These are phyloP conservation scores for Tripidium arundinaceum DNA, from an alignment of 202 grass and related monocot genomes.

Conservation along the genomic window DNA sequence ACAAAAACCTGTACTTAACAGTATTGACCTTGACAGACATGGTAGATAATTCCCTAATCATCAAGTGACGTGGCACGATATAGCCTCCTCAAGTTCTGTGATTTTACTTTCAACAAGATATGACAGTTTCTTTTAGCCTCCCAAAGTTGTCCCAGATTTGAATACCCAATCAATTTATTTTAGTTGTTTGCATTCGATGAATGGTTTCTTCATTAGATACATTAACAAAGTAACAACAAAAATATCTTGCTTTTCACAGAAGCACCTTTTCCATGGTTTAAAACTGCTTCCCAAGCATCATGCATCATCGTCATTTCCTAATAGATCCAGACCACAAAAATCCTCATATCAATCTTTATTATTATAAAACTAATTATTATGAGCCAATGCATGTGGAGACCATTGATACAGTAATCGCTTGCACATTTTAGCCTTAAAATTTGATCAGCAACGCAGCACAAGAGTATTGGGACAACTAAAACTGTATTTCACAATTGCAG, in stretches of 20 bases:
- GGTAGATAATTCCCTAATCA: neutral
- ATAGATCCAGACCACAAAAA: conserved; percentile 42
- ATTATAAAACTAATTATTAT: neutral
- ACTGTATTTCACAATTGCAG: neutral
- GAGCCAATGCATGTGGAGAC: neutral
- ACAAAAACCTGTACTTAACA: neutral
- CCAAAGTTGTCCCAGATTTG: neutral
- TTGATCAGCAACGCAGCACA: neutral
- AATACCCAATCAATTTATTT: neutral
- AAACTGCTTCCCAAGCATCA: conserved; percentile 46
- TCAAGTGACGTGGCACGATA: neutral
- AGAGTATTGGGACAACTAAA: neutral
- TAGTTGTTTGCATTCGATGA: neutral
- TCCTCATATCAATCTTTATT: conserved; percentile 16
- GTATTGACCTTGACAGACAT: neutral
- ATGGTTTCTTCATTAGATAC: too few species aligned
- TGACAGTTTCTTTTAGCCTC: neutral
- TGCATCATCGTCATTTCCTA: conserved; percentile 74
- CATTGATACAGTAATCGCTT: neutral
- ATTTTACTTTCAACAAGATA: neutral
- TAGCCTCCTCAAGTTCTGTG: neutral
- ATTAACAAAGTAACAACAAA: conserved; percentile 11
- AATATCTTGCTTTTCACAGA: conserved; percentile 11
- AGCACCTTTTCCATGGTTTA: conserved; percentile 48
- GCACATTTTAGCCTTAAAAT: neutral